Evolutionary conservation across 257 asterid species (phyloP).

Genomic region (Primulina eburnea): DNA sequence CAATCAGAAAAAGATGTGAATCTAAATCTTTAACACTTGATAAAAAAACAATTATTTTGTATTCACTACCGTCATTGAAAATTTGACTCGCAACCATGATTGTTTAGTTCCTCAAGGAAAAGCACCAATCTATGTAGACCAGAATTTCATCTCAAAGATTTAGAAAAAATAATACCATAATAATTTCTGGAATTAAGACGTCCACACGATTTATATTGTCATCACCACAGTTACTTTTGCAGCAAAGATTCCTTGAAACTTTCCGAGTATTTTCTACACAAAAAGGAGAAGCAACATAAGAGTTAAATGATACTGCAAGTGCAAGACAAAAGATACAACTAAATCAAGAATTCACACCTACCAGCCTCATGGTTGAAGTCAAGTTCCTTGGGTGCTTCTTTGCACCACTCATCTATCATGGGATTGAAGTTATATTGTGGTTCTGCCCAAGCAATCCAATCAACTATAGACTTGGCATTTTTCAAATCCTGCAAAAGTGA

Average conservation of each 20-base stretch:
- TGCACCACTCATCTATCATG: constrained; percentile 99
- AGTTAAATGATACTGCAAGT: constrained; percentile 15
- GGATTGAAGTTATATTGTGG: constrained; percentile 92
- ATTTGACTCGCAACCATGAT: not conserved
- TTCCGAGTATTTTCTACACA: constrained; percentile 68
- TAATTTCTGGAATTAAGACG: constrained; percentile 89
- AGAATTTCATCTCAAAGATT: constrained; percentile 24
- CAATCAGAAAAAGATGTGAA: constrained; percentile 5
- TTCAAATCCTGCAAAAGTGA: constrained; percentile 69
- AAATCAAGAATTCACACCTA: constrained; percentile 32
- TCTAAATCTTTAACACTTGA: not conserved
- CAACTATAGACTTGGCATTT: constrained; percentile 88
- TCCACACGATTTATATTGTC: constrained; percentile 57
- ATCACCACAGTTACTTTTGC: constrained; percentile 47
- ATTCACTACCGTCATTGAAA: constrained; percentile 4
- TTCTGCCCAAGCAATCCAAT: constrained; percentile 99
- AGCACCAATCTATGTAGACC: constrained; percentile 11
- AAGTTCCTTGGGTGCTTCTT: constrained; percentile 95
- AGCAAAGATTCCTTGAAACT: constrained; percentile 75
- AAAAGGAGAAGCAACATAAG: constrained; percentile 32
- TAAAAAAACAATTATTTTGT: not conserved
- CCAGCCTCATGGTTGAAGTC: constrained; percentile 94
- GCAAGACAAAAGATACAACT: constrained; percentile 19
- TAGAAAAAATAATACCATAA: constrained; percentile 54
- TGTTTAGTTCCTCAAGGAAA: constrained; percentile 7